A percentile compares a stretch with the other conserved stretches of the same genome.
Evolutionary conservation across 2,329 filamentous ascomycete genomes (phyloP).

Genomic region (Ramularia collo-cygni): DNA sequence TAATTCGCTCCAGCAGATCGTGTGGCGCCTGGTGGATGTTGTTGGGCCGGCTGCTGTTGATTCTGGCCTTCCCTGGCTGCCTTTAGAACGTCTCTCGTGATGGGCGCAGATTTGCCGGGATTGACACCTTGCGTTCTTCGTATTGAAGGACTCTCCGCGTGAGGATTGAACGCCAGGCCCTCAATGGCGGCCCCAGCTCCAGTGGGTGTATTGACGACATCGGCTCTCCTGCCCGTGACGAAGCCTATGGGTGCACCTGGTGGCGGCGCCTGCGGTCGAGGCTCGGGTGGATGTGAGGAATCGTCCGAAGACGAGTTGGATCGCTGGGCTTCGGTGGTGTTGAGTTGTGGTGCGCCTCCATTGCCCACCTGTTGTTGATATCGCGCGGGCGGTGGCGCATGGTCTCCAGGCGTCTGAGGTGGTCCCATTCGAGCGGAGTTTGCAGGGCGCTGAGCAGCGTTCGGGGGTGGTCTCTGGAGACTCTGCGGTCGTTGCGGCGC

Average conservation of each 20-base stretch:
- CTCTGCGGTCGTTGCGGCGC: constrained; percentile 20
- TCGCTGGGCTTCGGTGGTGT: constrained; percentile 5
- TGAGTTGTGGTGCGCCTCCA: constrained; percentile 6
- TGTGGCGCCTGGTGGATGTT: constrained; percentile 7
- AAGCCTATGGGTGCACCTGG: constrained; percentile 37
- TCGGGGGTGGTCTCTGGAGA: constrained; percentile 16
- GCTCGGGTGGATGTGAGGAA: constrained; percentile 11
- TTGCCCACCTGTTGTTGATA: constrained; percentile 16
- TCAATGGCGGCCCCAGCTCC: constrained; percentile 27
- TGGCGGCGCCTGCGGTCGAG: constrained; percentile 15
- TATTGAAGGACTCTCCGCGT: constrained; percentile 62
- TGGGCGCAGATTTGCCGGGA: constrained; percentile 66
- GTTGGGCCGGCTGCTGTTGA: constrained; percentile 7
- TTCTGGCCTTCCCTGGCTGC: constrained; percentile 6
- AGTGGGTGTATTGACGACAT: constrained; percentile 32
- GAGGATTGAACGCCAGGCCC: constrained; percentile 40
- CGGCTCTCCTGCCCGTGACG: constrained; percentile 40
- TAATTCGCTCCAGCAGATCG: constrained; percentile 34
- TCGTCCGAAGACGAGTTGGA: not conserved
- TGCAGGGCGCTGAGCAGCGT: constrained; percentile 13
- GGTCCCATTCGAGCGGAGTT: constrained; percentile 20
- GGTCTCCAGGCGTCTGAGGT: constrained; percentile 22
- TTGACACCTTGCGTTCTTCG: constrained; percentile 84
- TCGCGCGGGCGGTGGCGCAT: constrained; percentile 21
- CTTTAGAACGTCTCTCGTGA: constrained; percentile 43